Evolutionary conservation across 805 yeast species (phyloP).

Genomic region (Saccharomycopsis capsularis): DNA sequence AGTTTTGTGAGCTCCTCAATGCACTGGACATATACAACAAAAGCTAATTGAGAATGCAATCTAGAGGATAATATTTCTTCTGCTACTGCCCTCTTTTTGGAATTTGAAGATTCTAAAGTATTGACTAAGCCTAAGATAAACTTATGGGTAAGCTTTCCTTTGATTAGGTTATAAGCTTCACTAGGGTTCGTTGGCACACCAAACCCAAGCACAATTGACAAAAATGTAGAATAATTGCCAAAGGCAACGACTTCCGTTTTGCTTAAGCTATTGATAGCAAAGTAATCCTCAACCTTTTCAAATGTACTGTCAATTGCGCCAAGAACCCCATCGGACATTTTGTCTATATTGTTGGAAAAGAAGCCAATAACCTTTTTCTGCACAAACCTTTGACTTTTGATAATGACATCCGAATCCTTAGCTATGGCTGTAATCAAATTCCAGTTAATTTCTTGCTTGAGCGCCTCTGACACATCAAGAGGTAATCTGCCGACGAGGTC

Average conservation of each 20-base stretch:
- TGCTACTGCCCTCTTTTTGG: slow-evolving; percentile 32
- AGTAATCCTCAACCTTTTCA: slow-evolving; percentile 27
- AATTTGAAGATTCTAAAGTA: neutral
- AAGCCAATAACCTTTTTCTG: slow-evolving; percentile 56
- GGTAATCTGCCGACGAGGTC: neutral
- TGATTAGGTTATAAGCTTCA: neutral
- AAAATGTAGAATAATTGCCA: slow-evolving; percentile 25
- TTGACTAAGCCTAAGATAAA: slow-evolving; percentile 1
- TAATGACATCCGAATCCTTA: slow-evolving; percentile 49
- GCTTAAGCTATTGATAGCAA: slow-evolving; percentile 27
- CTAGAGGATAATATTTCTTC: slow-evolving; percentile 64
- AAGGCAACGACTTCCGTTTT: slow-evolving; percentile 36
- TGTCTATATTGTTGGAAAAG: slow-evolving; percentile 26
- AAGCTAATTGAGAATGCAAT: slow-evolving; percentile 48
- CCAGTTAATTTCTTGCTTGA: slow-evolving; percentile 25
- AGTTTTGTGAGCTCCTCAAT: slow-evolving; percentile 24
- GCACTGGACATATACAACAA: slow-evolving; percentile 31
- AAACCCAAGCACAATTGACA: slow-evolving; percentile 4
- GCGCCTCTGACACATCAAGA: neutral
- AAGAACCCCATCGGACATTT: slow-evolving; percentile 25
- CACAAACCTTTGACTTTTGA: slow-evolving; percentile 50
- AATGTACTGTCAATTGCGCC: slow-evolving; percentile 33
- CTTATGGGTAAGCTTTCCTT: neutral
- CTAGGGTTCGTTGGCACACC: neutral
- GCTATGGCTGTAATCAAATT: slow-evolving; percentile 39